Evolutionary conservation across 768 basidiomycete species (phyloP).

Genomic region (Mycena amicta): DNA sequence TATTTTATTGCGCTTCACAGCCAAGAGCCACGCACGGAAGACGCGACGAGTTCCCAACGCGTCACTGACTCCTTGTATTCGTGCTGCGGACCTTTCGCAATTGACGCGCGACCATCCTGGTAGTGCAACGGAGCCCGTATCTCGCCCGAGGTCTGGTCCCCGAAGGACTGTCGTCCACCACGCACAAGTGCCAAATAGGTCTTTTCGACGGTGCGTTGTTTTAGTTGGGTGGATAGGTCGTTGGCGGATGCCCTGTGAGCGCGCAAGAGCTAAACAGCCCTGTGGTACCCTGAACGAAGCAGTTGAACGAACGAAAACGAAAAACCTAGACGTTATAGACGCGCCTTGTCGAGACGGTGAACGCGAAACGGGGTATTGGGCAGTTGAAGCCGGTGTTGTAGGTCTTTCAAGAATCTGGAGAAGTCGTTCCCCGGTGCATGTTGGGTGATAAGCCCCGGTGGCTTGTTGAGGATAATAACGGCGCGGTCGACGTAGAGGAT

Average conservation of each 20-base stretch:
- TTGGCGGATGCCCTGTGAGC: conserved; percentile 43
- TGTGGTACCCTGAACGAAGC: conserved; percentile 53
- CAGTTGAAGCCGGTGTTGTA: conserved; percentile 35
- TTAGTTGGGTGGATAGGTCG: conserved; percentile 60
- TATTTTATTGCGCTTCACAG: conserved; percentile 11
- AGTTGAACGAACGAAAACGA: not conserved
- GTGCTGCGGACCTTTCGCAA: conserved; percentile 30
- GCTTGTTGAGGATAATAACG: conserved; percentile 62
- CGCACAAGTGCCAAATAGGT: conserved; percentile 67
- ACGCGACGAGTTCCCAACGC: conserved; percentile 61
- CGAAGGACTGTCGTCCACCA: conserved; percentile 51
- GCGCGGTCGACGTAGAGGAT: conserved; percentile 56
- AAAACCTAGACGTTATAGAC: conserved; percentile 1
- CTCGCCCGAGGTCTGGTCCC: conserved; percentile 33
- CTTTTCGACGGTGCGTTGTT: conserved; percentile 49
- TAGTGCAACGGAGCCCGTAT: conserved; percentile 47
- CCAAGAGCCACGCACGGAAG: conserved; percentile 50
- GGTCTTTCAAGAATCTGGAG: conserved; percentile 18
- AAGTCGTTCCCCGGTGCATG: conserved; percentile 7
- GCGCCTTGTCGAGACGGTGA: conserved; percentile 70
- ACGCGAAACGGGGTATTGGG: conserved; percentile 47
- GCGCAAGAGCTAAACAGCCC: conserved; percentile 62
- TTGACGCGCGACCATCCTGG: conserved; percentile 48
- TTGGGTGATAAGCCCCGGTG: conserved; percentile 60
- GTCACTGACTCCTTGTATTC: conserved; percentile 39